Percentiles rank a stretch among this genome's conserved stretches.
phyloP scores from a whole-genome alignment of 2,329 filamentous ascomycete genomes.

The Ophiostoma pallidulum region DNA sequence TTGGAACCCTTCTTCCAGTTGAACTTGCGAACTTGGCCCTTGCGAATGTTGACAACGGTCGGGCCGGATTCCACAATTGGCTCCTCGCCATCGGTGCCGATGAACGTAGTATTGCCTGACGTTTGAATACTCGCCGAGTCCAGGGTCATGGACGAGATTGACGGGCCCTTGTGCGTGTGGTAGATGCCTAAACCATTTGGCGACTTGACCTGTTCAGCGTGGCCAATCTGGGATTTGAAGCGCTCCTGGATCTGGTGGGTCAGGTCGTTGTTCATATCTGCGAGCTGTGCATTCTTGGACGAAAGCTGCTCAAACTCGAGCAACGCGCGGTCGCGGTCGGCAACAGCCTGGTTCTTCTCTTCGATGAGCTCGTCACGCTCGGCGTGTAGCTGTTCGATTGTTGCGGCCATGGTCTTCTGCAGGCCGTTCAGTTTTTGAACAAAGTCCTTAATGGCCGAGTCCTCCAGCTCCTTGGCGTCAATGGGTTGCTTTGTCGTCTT shows the following conservation, averaged over 20 bases:
- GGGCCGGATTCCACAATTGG: constrained; percentile 60
- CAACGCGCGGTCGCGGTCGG: constrained; percentile 84
- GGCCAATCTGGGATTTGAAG: constrained; percentile 68
- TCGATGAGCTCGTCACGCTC: constrained; percentile 76
- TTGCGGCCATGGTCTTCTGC: constrained; percentile 47
- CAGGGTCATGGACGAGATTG: constrained; percentile 41
- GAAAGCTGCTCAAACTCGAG: constrained; percentile 94
- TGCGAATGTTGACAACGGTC: constrained; percentile 92
- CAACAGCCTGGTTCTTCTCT: constrained; percentile 71
- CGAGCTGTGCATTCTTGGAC: constrained; percentile 86
- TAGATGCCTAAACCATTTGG: constrained; percentile 48
- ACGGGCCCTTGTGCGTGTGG: constrained; percentile 38
- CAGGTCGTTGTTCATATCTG: constrained; percentile 90
- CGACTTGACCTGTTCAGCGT: constrained; percentile 32
- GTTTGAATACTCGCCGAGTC: constrained; percentile 47
- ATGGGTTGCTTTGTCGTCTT: constrained; percentile 75
- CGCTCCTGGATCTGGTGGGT: constrained; percentile 89
- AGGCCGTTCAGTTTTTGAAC: constrained; percentile 62
- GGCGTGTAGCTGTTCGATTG: constrained; percentile 51
- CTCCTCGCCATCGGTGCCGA: constrained; percentile 58
- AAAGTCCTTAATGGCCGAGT: constrained; percentile 83
- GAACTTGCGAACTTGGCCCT: constrained; percentile 90
- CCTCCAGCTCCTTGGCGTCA: constrained; percentile 73
- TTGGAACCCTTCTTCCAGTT: constrained; percentile 98
- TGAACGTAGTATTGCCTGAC: constrained; percentile 45